These are phyloP conservation scores for Candida pseudoglaebosa DNA, from an alignment of 805 yeast genomes.

Conservation along the genomic window DNA sequence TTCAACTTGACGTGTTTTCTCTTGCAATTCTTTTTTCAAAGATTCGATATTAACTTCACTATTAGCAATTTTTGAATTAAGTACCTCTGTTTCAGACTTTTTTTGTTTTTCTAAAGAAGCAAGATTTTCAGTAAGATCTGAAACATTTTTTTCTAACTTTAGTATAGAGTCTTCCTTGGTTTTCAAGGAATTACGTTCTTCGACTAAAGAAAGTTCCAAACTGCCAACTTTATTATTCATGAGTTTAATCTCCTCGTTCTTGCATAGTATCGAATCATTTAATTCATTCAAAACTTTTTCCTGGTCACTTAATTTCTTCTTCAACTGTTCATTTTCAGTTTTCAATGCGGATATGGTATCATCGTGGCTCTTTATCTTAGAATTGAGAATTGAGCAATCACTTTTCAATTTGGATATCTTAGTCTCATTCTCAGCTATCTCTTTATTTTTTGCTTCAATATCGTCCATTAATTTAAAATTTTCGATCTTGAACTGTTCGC, in stretches of 20 bases:
- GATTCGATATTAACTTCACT: constrained; percentile 16
- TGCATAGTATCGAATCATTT: neutral
- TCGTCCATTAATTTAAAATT: constrained; percentile 6
- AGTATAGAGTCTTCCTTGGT: neutral
- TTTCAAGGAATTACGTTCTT: neutral
- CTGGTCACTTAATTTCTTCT: constrained; percentile 1
- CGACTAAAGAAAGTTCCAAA: neutral
- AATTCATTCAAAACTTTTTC: constrained; percentile 3
- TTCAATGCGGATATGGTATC: neutral
- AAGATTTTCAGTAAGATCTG: neutral
- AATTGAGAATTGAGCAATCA: neutral
- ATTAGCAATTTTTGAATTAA: constrained; percentile 9
- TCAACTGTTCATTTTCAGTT: neutral
- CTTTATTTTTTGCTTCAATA: neutral
- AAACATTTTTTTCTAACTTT: neutral
- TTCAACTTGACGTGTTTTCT: constrained; percentile 44
- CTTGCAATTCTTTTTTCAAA: constrained; percentile 23
- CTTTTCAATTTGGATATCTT: neutral
- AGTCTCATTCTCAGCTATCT: neutral
- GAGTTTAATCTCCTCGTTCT: neutral
- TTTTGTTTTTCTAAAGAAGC: neutral
- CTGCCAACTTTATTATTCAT: neutral
- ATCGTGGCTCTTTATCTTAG: neutral
- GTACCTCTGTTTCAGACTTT: constrained; percentile 1
- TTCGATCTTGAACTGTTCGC: constrained; percentile 4